phyloP scores from a whole-genome alignment of 2,329 filamentous ascomycete species.

The Emericellopsis atlantica region DNA sequence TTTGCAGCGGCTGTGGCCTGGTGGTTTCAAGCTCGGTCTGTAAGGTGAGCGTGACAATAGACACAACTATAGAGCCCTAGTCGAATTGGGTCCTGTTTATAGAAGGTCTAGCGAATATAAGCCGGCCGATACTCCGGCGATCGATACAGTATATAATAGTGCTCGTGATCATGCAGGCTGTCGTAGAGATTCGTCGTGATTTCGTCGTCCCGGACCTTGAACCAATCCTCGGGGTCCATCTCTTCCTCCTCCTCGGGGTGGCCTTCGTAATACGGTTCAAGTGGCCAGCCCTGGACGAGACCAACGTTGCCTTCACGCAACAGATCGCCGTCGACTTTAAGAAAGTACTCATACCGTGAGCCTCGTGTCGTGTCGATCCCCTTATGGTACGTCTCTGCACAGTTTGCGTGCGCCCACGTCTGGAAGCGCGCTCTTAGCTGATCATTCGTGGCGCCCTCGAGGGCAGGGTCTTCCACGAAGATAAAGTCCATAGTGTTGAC shows the following conservation, averaged over 20 bases:
- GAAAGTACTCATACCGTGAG: slow-evolving; percentile 5
- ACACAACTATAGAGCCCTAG: no score
- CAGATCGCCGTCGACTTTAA: slow-evolving; percentile 4
- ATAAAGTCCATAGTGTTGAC: slow-evolving; percentile 5
- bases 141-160: no score
- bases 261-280: not conserved
- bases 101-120: no score
- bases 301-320: not conserved
- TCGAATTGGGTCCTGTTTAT: no score
- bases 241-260: no score
- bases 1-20: slow-evolving; percentile 3
- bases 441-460: slow-evolving; percentile 6
- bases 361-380: not conserved
- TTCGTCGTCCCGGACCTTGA: not conserved
- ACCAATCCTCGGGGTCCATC: not conserved
- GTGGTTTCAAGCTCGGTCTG: slow-evolving; percentile 5
- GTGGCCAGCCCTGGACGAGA: not conserved
- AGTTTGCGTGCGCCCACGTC: slow-evolving; percentile 2
- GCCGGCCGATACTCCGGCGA: no score
- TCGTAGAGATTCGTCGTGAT: not conserved
- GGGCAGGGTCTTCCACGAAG: slow-evolving; percentile 7
- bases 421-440: slow-evolving; percentile 5
- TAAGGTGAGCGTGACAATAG: no score
- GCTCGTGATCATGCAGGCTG: not conserved
- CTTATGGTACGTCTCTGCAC: not conserved